Base-by-base conservation (phyloP, 2,329 filamentous ascomycete genomes). In the Colletotrichum camelliae region DNA sequence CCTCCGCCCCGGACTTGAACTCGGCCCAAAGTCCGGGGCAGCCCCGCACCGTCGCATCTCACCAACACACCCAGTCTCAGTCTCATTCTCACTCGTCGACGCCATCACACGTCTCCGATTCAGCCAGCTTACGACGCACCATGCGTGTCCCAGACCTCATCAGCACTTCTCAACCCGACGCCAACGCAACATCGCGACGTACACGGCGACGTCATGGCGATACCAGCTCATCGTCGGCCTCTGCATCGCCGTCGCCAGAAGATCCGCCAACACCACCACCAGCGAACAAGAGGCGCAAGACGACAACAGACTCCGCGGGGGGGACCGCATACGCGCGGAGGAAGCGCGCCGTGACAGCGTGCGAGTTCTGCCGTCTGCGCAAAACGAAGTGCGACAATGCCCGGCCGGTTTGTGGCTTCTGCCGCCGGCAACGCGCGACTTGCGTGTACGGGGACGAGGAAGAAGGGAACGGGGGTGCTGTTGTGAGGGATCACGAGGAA, bases 321-420 rank as follows among this genome's bases (percentile, higher is more conserved):
- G 29, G 31, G 1, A 5, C 7, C 5, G 4, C 62, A 21, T 58
- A 43, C 15, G 16, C 74, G 1, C 48, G 66, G 4, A 67, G 74
- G 16, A 76, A 76, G 39, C 74, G 74, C 18, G 61, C 74, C 18
- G 61, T 61, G 1, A 72, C 65, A 21, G 74, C 74, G 5, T 74
- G 74, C 58, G 39, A 73, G 12, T 73, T 76, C n/a, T 76, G 70
- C 18, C 70, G 74, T 27, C 48, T 76, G 4, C 70, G 70, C 35
- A 76, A 76, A 15, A 74, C 74, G 12, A 70, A 72, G 16, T 66
- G 43, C 61, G 69, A 65, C 4, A 65, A 66, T 24, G 43, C 24
- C 7, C 60, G 31, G 16, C 60, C 66, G 15, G 18, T 60, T 5
- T 79, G 75, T 70, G 68, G 74, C 24, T 71, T 58, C 48, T 74